phyloP scores from a whole-genome alignment of 352 stramenopile genomes.

The Pythium inflatum region DNA sequence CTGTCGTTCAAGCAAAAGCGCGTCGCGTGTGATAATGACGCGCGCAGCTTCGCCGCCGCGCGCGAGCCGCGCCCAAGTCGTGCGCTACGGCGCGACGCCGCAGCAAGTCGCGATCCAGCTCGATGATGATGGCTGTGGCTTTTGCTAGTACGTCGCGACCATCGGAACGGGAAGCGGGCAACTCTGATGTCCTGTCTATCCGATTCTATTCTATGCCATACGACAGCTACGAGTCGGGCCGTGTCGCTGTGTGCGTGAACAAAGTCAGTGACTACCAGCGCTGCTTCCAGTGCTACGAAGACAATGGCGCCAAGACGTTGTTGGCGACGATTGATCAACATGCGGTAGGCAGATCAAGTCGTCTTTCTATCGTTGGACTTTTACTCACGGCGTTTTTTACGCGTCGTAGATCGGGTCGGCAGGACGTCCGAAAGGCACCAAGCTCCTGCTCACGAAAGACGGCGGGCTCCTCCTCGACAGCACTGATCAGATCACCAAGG shows the following conservation, averaged over 20 bases:
- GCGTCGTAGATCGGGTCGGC: constrained; percentile 55
- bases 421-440: constrained; percentile 51
- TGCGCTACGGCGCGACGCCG: constrained; percentile 41
- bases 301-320: constrained; percentile 60
- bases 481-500: constrained; percentile 59
- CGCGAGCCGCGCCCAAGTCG: constrained; percentile 25
- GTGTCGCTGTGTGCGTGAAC: constrained; percentile 72
- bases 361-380: not conserved
- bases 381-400: no score
- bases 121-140: constrained; percentile 62
- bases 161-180: not conserved
- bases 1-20: not conserved
- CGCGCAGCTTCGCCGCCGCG: not conserved
- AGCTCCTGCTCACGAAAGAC: constrained; percentile 72
- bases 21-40: no score
- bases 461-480: constrained; percentile 59
- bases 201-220: not conserved
- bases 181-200: not conserved
- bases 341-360: constrained; percentile 40
- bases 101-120: constrained; percentile 59
- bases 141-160: constrained; percentile 62
- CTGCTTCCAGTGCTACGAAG: constrained; percentile 71
- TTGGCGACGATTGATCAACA: constrained; percentile 72
- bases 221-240: constrained; percentile 60
- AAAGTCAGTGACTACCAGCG: constrained; percentile 71